Percentiles rank a stretch among this genome's conserved stretches.
These are phyloP conservation scores for Termitomyces sp. DNA, from an alignment of 768 basidiomycete species.

Conservation along the genomic window DNA sequence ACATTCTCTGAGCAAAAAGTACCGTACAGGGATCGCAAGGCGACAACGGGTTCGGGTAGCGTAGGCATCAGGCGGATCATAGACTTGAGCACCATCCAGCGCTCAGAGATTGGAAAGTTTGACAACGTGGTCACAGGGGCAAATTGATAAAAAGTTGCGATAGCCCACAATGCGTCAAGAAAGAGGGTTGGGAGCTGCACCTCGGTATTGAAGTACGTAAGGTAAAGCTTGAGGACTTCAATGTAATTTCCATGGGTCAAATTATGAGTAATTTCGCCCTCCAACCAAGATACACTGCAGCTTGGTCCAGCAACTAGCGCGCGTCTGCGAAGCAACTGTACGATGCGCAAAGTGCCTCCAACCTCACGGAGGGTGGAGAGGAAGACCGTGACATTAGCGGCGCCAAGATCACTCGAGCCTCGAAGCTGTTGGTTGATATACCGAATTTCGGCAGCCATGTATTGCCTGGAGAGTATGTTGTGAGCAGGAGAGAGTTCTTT, in stretches of 20 bases:
- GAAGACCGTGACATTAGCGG: background rate
- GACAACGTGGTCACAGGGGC: background rate
- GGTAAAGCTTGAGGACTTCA: slow-evolving; percentile 8
- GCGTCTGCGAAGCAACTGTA: slow-evolving; percentile 4
- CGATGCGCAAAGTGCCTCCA: slow-evolving; percentile 1
- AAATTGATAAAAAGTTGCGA: background rate
- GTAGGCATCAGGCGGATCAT: slow-evolving; percentile 9
- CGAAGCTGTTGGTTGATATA: slow-evolving; percentile 2
- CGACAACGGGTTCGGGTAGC: slow-evolving; percentile 6
- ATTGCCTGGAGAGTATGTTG: background rate
- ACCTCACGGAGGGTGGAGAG: slow-evolving; percentile 4
- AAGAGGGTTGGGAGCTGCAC: slow-evolving; percentile 5
- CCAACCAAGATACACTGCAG: slow-evolving; percentile 6
- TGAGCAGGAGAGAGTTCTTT: too few relatives aligned
- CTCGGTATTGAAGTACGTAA: background rate
- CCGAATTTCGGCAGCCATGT: slow-evolving; percentile 5
- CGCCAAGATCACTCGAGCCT: background rate
- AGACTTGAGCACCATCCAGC: slow-evolving; percentile 12
- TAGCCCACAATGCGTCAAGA: background rate
- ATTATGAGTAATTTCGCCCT: slow-evolving; percentile 7
- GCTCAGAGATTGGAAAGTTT: background rate
- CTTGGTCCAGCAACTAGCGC: slow-evolving; percentile 1
- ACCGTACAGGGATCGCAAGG: slow-evolving; percentile 9
- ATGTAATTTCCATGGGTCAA: slow-evolving; percentile 4
- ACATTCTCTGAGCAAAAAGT: background rate